Evolutionary conservation across 1,139 yeast species (phyloP).

Genomic region (Kluyveromyces sp.): DNA sequence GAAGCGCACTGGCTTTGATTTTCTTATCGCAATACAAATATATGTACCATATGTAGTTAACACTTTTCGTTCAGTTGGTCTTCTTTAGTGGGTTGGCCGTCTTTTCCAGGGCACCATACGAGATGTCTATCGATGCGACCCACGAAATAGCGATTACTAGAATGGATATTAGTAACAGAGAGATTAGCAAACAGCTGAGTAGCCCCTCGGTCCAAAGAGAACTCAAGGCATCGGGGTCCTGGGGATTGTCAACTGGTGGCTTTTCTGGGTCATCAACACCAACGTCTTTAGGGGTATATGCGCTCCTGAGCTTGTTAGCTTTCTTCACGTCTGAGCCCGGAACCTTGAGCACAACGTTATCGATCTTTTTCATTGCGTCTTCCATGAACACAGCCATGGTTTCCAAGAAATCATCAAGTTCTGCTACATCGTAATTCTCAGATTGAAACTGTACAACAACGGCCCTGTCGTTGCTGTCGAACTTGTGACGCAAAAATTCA

Average conservation of each 20-base stretch:
- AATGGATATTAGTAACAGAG: slow-evolving; percentile 45
- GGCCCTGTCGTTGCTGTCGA: slow-evolving; percentile 15
- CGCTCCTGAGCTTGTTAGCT: background rate
- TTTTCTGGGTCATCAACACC: slow-evolving; percentile 4
- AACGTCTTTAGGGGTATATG: background rate
- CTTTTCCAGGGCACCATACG: slow-evolving; percentile 65
- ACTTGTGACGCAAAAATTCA: slow-evolving; percentile 16
- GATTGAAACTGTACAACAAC: slow-evolving; percentile 22
- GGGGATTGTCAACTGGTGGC: slow-evolving; percentile 1
- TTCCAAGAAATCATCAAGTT: slow-evolving; percentile 24
- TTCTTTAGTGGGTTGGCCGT: slow-evolving; percentile 59
- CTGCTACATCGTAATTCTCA: slow-evolving; percentile 17
- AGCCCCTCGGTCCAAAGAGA: slow-evolving; percentile 43
- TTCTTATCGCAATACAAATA: slow-evolving; percentile 2
- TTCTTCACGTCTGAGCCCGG: slow-evolving; percentile 3
- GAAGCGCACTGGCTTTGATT: too few species aligned
- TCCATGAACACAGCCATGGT: slow-evolving; percentile 19
- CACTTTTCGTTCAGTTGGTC: slow-evolving; percentile 37
- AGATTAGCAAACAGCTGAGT: slow-evolving; percentile 55
- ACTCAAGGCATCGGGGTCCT: slow-evolving; percentile 23
- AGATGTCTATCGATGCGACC: slow-evolving; percentile 54
- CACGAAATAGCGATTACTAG: slow-evolving; percentile 52
- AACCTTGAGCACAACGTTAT: slow-evolving; percentile 17
- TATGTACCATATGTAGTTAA: background rate
- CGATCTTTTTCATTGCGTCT: slow-evolving; percentile 16